Conservation (phyloP, 306 rosid species). For the Geum urbanum region DNA sequence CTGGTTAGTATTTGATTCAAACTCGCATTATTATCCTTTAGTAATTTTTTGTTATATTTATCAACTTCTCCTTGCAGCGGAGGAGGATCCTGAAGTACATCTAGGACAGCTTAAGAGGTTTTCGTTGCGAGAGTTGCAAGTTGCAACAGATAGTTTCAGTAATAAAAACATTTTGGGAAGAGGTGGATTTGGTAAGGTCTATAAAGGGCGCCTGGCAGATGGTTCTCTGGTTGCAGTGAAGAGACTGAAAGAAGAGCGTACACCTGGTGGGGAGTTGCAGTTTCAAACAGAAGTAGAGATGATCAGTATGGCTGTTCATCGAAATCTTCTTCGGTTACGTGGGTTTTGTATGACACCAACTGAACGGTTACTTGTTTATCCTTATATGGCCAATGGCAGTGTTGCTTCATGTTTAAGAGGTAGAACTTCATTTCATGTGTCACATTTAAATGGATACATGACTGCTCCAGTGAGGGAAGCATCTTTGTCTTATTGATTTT, state of each 20-base stretch:
- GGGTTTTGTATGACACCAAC: conserved; percentile 99
- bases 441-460: neutral
- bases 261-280: conserved; percentile 99
- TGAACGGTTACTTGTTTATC: conserved; percentile 93
- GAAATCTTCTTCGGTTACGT: conserved; percentile 88
- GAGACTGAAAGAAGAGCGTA: conserved; percentile 93
- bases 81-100: conserved; percentile 99
- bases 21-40: conserved; percentile 10
- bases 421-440: conserved; percentile 26
- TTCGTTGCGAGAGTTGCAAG: conserved; percentile 89
- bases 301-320: conserved; percentile 99
- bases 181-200: conserved; percentile 97
- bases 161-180: conserved; percentile 95
- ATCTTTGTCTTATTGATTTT: neutral
- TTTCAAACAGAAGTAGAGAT: conserved; percentile 99
- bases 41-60: conserved; percentile 25
- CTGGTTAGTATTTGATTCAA: conserved; percentile 51
- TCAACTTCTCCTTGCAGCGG: conserved; percentile 51
- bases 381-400: conserved; percentile 98
- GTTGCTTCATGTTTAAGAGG: conserved; percentile 99
- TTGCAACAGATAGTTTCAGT: conserved; percentile 93
- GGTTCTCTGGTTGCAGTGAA: conserved; percentile 93
- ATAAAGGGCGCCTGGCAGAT: conserved; percentile 95
- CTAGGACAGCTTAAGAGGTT: conserved; percentile 98
- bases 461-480: neutral